Conservation (phyloP, 78 protist species). For the Goniomonas avonlea region DNA sequence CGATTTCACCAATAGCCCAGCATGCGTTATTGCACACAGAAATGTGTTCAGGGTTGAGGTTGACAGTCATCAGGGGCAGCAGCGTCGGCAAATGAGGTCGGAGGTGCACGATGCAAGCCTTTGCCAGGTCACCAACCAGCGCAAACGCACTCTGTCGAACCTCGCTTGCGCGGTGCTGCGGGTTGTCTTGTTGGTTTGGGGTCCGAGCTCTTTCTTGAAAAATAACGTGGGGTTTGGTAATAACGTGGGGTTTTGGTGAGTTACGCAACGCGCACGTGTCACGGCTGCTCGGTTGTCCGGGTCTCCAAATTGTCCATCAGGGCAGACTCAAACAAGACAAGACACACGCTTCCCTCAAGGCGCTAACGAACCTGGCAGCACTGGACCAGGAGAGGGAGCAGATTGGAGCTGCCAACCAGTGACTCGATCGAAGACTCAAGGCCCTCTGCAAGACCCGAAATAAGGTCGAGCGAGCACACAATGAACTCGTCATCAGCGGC, state of each 20-base stretch:
- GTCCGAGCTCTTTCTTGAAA: too few species aligned
- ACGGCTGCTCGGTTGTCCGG: too few species aligned
- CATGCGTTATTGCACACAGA: constrained; percentile 73
- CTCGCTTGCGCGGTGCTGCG: too few species aligned
- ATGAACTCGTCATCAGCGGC: constrained; percentile 47
- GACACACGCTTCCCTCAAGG: too few species aligned
- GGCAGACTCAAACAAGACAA: background rate
- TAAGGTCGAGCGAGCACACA: constrained; percentile 64
- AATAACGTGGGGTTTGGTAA: too few species aligned
- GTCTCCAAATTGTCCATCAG: too few species aligned
- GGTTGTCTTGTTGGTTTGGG: too few species aligned
- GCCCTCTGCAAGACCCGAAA: constrained; percentile 70
- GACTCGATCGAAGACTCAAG: constrained; percentile 47
- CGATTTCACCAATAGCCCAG: constrained; percentile 80
- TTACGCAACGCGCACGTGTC: too few species aligned
- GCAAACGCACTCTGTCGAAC: constrained; percentile 71
- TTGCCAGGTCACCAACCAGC: constrained; percentile 68
- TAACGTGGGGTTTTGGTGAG: too few species aligned
- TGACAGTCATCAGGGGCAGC: constrained; percentile 30
- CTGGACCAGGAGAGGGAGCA: constrained; percentile 40
- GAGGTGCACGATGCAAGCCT: constrained; percentile 32
- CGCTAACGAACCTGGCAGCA: constrained; percentile 55
- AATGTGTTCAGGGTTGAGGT: constrained; percentile 33
- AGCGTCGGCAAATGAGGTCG: constrained; percentile 21
- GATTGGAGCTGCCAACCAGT: constrained; percentile 33